Base-by-base conservation (phyloP, 2,329 filamentous ascomycete species). In the Fusarium coffeatum region DNA sequence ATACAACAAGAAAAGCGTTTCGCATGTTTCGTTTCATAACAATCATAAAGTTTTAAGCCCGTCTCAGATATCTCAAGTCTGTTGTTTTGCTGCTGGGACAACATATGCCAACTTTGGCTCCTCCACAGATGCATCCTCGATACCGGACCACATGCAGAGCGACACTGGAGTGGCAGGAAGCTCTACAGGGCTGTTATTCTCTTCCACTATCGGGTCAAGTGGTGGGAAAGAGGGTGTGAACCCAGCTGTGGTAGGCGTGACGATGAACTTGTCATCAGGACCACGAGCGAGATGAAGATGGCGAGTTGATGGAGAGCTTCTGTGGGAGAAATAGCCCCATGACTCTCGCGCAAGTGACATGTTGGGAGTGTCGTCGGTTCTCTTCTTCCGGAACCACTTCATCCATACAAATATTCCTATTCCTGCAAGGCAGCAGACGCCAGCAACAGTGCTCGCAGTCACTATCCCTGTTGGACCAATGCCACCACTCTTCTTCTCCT, bases 121-220 rank as follows among this genome's bases (percentile, higher is more conserved):
- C 37, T 73, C 71, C 43, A 76, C 72, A 11, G 64, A 68, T 48
- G 74, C 74, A 23, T 74, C 58, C 55, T 76, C 74, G 10, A 76
- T 55, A 16, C 70, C 61, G 45, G 63, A 68, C 74, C 74, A 76
- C 69, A 74, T 75, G n/a, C 71, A 76, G 32, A 74, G 65, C 18
- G 74, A 76, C 9, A 76, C 74, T 12, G 74, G 74, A 11, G 74
- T 76, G 15, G 74, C 74, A 4, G 74, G 74, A 23, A 76, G 71
- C 53, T 76, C 74, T 18, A 74, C 68, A 15, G 72, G 74, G 22
- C 67, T 66, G 30, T 64, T 55, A 6, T 62, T 43, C 18, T 64
- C 55, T 20, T 53, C 45, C 16, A 43, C 25, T 23, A 37, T 46
- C 22, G 45, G 53, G 25, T 42, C 47, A 23, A 69, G 56, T 9